Base-by-base conservation (phyloP, 139 green algal genomes). In the Haematococcus sp. region DNA sequence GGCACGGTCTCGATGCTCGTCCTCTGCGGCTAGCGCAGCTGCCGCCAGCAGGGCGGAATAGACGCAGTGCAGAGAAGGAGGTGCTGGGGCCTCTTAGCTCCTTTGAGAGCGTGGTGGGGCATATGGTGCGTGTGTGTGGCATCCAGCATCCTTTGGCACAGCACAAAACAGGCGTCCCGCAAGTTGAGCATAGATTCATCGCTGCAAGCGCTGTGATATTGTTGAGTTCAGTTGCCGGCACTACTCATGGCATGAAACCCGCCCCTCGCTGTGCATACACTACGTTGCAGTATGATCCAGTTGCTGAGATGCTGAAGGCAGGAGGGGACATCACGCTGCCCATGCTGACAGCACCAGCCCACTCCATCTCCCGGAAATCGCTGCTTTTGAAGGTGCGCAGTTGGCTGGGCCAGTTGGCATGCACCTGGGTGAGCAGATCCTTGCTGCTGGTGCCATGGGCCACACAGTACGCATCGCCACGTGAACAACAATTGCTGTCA, bases 301-400 rank as follows among this genome's bases (percentile, higher is more conserved):
- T 70, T 20, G 19, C 40, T 4, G 63, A 70, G 23, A 19, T 51
- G n/a, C 27, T 58, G 16, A 51, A 52, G 35, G 17, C 20, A 3
- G 35, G 35, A n/a, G 35, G 30, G 11, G 4, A 28, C 1, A 15
- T 2, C 13, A 58, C 3, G 33, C 9, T 17, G 34, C 33, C 16
- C 13, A 23, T 58, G 35, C 35, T 28, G 34, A 23, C 35, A 15
- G 34, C 35, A 34, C 34, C 35, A 20, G 20, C 61, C 15, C 61
- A 58, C 40, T 11, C 19, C 63, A 70, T 70, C n/a, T 32, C 35
- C 2, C 63, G 63, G 13, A 70, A 70, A 35, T 51, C 63, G 19
- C 63, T 70, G 35, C 63, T 80, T 56, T 67, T 71, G 28, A 67
- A 80, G 31, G 31, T 58, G 11, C 56, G 75, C 40, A 4, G 5